Base-by-base conservation (phyloP, 2,329 filamentous ascomycete species). In the Coniochaeta prunicola region DNA sequence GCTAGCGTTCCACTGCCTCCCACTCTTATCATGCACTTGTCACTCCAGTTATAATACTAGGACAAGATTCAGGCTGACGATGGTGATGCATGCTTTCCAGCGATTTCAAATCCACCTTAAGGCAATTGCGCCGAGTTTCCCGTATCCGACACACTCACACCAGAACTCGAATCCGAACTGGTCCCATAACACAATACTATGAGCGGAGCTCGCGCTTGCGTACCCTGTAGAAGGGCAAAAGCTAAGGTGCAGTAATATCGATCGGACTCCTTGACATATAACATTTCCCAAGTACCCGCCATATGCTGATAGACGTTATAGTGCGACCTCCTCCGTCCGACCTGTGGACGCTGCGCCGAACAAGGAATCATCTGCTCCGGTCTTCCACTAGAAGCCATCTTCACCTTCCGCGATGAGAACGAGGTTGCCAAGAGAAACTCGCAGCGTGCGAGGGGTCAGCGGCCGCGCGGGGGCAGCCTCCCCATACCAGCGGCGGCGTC, bases 381-480 rank as follows among this genome's bases (percentile, higher is more conserved):
- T 15, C 36, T 26, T 28, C 55, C 55, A n/a, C 4, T 40, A 10
- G 55, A 57, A 19, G 3, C 55, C 4, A 15, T 13, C 33, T 57
- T 57, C 19, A 42, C 38, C 4, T 57, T 57, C 55, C 55, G 31
- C 55, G 34, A 57, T 36, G 55, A 57, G 36, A 57, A 57, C 19
- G 55, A 57, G 24, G 36, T 38, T 8, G 55, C 55, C 10, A 36
- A 42, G 34, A 57, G 55, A 17, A 57, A 57, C 24, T 57, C 55
- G 10, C 33, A 57, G 36, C 55, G 55, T 17, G 55, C 34, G 33
- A 21, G 34, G 36, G 26, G 34, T n/a, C 19, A 38, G n/a, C 34
- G 12, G 30, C 30, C 15, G 30, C 53, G 4, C 7, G 4, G 4
- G 12, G 34, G 19, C 19, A 21, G 40, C 13, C 4, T 19, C 12